A percentile compares a stretch with the other conserved stretches of the same genome.
These are phyloP conservation scores for Chaetothyriales sp. DNA, from an alignment of 2,329 filamentous ascomycete species.

Conservation along the genomic window DNA sequence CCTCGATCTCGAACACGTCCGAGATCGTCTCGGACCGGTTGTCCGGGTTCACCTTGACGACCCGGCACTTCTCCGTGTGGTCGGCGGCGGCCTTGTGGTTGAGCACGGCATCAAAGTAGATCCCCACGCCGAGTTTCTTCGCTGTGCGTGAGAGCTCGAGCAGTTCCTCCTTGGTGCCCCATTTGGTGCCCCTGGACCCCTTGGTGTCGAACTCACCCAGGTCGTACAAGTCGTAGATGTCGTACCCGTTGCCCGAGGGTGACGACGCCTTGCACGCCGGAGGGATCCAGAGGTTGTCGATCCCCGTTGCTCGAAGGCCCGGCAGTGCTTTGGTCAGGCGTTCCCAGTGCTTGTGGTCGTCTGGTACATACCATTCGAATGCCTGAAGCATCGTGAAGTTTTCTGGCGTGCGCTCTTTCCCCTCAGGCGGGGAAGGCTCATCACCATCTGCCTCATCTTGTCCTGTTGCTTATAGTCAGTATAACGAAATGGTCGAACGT, in stretches of 20 bases:
- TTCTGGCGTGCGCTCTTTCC: constrained; percentile 9
- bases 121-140: constrained; percentile 21
- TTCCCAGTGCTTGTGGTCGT: constrained; percentile 41
- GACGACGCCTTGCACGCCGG: constrained; percentile 48
- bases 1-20: constrained; percentile 44
- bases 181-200: constrained; percentile 41
- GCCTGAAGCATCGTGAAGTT: constrained; percentile 39
- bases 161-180: constrained; percentile 43
- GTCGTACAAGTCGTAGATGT: constrained; percentile 49
- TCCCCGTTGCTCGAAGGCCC: constrained; percentile 38
- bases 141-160: constrained; percentile 8
- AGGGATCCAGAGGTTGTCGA: constrained; percentile 46
- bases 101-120: constrained; percentile 49
- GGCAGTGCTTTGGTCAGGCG: constrained; percentile 36
- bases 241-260: constrained; percentile 44
- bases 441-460: neutral
- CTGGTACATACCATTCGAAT: constrained; percentile 52
- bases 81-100: constrained; percentile 53
- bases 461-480: neutral
- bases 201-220: constrained; percentile 53
- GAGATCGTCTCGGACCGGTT: constrained; percentile 38
- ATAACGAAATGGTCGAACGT: no score
- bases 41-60: constrained; percentile 43
- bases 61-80: constrained; percentile 41
- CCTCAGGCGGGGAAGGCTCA: neutral